Percentiles rank a stretch among this genome's conserved stretches.
phyloP scores from a whole-genome alignment of 768 basidiomycete genomes.

The Amanita inopinata region DNA sequence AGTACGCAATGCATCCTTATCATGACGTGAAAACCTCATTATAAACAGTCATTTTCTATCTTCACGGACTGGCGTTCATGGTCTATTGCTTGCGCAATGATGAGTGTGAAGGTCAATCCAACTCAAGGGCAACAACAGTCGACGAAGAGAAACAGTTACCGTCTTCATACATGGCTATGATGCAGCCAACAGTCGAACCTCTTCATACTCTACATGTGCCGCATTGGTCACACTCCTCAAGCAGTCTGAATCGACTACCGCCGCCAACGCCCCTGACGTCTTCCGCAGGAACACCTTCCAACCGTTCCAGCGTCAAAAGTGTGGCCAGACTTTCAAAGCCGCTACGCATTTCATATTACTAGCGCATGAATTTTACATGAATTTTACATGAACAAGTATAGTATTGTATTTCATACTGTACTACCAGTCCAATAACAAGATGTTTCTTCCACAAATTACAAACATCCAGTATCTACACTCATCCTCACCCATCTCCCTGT shows the following conservation, averaged over 20 bases:
- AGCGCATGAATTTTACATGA: no score
- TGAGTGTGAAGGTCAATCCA: background rate
- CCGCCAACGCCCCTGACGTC: background rate
- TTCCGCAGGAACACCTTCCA: constrained; percentile 1
- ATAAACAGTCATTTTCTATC: constrained; percentile 33
- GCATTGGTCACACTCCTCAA: no score
- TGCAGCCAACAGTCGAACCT: no score
- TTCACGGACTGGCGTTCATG: constrained; percentile 27
- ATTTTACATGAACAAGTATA: no score
- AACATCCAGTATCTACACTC: no score
- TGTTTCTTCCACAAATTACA: no score
- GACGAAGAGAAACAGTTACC: background rate
- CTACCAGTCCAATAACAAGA: no score
- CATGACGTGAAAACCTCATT: constrained; percentile 9
- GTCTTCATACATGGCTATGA: no score
- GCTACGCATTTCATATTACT: constrained; percentile 11
- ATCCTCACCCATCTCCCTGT: no score
- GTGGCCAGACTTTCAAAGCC: constrained; percentile 15
- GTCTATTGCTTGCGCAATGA: constrained; percentile 22
- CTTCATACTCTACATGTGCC: no score
- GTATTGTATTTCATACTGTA: no score
- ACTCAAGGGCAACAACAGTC: background rate
- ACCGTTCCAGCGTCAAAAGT: background rate
- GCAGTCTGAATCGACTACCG: no score
- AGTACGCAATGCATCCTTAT: constrained; percentile 19